Evolutionary conservation across 345 rosid genomes (phyloP), one percentile per base, ranked within the genome.

Genomic region (Kandelia obovata): DNA sequence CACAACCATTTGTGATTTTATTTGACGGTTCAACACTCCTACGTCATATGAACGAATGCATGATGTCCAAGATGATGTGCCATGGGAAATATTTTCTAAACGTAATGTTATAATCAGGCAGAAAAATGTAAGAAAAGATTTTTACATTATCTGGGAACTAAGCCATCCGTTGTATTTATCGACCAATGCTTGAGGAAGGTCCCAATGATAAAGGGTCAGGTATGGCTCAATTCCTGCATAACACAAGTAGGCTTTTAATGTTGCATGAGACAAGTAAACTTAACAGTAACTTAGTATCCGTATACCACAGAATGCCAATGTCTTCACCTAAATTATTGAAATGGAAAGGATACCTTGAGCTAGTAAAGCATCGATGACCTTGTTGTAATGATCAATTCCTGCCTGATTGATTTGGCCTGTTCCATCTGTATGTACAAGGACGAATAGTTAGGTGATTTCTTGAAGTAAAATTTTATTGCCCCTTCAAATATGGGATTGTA

Each of bases 141-240:
- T 32, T 78, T 82, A 95, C 99, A 89, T 85, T 72, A 95, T 91
- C 64, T 75, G 84, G 9, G 81, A 85, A 53, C 77, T 77, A 17
- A 95, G 87, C 99, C 97, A 95, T 70, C 97, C 99, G 2, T 77
- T 84, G 80, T 95, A 95, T 65, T 69, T 76, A 60, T 95, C 92
- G 25, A 84, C 78, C 68, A 95, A 83, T 57, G 96, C 91, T 43
- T 86, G 99, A 66, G 99, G 99, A 78, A 95, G 96, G 79, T 95
- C 99, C 99, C 99, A 95, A 39, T 95, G 99, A 80, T 87, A 95
- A 56, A 95, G 58, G 0, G 97, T 92, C 71, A 92, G 96, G 65
- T 88, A 92, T 5, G 99, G 99, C 75, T 86, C 80, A 66, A 95
- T 88, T 68, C 99, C 98, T 92, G 83, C 71, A 43, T 9, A 53